A percentile compares a stretch with the other conserved stretches of the same genome.
Evolutionary conservation across 495 filamentous ascomycete genomes (phyloP).

Genomic region (Neurospora sp.): DNA sequence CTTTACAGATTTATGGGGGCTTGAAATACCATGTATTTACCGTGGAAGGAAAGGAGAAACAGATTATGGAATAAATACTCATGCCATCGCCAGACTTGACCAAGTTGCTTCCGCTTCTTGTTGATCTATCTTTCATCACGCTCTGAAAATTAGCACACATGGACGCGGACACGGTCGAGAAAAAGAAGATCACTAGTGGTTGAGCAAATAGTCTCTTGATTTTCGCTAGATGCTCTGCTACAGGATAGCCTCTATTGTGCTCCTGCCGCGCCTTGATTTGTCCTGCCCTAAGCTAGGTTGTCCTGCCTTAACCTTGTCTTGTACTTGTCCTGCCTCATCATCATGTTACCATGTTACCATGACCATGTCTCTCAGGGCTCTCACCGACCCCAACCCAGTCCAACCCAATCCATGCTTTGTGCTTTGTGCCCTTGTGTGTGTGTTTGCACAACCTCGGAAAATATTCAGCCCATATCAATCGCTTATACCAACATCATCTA

Average conservation of each 20-base stretch:
- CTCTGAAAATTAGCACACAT: too few relatives aligned
- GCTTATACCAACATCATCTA: neutral
- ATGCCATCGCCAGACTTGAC: neutral
- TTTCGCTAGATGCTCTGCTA: neutral
- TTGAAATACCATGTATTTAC: too few relatives aligned
- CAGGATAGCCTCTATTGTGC: neutral
- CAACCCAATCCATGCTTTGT: neutral
- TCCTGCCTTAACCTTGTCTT: neutral
- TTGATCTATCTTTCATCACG: neutral
- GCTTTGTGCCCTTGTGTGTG: neutral
- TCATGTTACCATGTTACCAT: neutral
- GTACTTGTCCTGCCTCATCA: neutral
- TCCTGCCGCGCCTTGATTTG: neutral
- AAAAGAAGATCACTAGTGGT: neutral
- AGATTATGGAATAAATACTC: too few relatives aligned
- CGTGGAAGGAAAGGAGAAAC: too few relatives aligned
- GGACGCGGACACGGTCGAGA: neutral
- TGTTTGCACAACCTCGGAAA: neutral
- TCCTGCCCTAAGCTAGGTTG: neutral
- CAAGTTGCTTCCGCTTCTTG: neutral
- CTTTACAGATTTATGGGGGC: too few relatives aligned
- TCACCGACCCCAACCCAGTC: neutral
- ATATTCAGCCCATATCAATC: neutral
- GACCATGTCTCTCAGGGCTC: neutral
- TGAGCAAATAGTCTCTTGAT: neutral